phyloP scores from a whole-genome alignment of 2,329 filamentous ascomycete genomes.

The Grosmannia penicillata region DNA sequence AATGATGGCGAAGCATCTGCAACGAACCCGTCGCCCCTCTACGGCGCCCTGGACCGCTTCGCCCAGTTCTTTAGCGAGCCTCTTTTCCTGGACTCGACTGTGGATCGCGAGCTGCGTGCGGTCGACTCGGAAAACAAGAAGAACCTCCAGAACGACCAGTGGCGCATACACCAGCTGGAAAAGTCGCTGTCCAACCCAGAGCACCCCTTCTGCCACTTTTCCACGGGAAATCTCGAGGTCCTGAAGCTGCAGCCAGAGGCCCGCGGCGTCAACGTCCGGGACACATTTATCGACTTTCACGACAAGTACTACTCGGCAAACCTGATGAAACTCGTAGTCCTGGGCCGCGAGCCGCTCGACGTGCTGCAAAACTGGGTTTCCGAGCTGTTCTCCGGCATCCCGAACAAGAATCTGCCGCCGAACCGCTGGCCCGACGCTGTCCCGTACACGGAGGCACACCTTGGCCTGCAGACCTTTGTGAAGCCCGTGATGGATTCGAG shows the following conservation, averaged over 20 bases:
- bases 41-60: constrained; percentile 78
- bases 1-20: constrained; percentile 41
- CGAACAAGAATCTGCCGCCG: constrained; percentile 62
- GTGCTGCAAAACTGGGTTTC: constrained; percentile 71
- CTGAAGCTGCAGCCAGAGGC: constrained; percentile 71
- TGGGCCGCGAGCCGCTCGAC: constrained; percentile 71
- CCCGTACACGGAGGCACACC: constrained; percentile 32
- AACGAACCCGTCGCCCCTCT: constrained; percentile 45
- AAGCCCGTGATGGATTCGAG: constrained; percentile 85
- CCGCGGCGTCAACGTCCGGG: constrained; percentile 67
- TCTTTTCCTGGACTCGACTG: constrained; percentile 67
- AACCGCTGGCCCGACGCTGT: constrained; percentile 39
- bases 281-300: constrained; percentile 89
- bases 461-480: constrained; percentile 61
- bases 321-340: constrained; percentile 77
- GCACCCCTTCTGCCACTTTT: constrained; percentile 84
- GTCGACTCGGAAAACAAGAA: constrained; percentile 98
- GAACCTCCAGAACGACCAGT: constrained; percentile 81
- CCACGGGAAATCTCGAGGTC: constrained; percentile 76
- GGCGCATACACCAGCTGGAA: constrained; percentile 76
- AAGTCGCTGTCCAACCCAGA: constrained; percentile 78
- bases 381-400: constrained; percentile 67
- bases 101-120: constrained; percentile 75
- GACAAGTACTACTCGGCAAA: constrained; percentile 84
- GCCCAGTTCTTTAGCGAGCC: constrained; percentile 88